Percentiles rank a stretch among this genome's conserved stretches.
Conservation (phyloP, 2,329 filamentous ascomycete species). For the Ascochyta rabiei region DNA sequence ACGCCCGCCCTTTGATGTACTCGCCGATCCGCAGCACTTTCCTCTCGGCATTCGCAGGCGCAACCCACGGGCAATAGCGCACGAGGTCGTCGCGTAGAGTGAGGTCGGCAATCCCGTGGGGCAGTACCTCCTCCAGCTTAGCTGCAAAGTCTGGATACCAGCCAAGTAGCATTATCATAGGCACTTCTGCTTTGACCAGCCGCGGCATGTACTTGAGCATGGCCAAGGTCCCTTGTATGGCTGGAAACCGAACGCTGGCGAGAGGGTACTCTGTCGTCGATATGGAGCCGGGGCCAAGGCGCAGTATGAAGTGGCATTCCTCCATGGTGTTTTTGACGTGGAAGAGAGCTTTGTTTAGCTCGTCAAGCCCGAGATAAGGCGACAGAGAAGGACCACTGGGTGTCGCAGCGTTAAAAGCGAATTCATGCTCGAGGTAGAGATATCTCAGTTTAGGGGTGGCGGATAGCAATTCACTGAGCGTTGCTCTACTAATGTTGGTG, state of each 20-base stretch:
- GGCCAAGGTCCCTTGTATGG: constrained; percentile 29
- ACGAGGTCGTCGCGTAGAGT: constrained; percentile 31
- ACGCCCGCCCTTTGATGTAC: constrained; percentile 21
- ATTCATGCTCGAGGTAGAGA: constrained; percentile 31
- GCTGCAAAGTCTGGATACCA: constrained; percentile 29
- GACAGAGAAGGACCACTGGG: constrained; percentile 13
- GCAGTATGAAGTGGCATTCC: constrained; percentile 24
- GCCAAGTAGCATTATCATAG: constrained; percentile 32
- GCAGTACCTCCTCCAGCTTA: constrained; percentile 28
- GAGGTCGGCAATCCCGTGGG: constrained; percentile 16
- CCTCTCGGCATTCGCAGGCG: constrained; percentile 22
- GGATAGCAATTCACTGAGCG: constrained; percentile 25
- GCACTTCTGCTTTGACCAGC: constrained; percentile 22
- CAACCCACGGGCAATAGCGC: constrained; percentile 28
- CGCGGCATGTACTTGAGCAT: constrained; percentile 28
- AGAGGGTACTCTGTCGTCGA: constrained; percentile 24
- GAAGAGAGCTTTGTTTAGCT: constrained; percentile 28
- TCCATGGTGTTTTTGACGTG: constrained; percentile 25
- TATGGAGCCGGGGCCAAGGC: constrained; percentile 27
- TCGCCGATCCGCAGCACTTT: constrained; percentile 27
- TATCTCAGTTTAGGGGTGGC: constrained; percentile 26
- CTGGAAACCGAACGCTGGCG: constrained; percentile 25
- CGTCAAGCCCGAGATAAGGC: constrained; percentile 28
- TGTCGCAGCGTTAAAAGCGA: constrained; percentile 22
- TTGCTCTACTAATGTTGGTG: constrained; percentile 29